Evolutionary conservation across 306 rosid species (phyloP).

Genomic region (Senna siamea): DNA sequence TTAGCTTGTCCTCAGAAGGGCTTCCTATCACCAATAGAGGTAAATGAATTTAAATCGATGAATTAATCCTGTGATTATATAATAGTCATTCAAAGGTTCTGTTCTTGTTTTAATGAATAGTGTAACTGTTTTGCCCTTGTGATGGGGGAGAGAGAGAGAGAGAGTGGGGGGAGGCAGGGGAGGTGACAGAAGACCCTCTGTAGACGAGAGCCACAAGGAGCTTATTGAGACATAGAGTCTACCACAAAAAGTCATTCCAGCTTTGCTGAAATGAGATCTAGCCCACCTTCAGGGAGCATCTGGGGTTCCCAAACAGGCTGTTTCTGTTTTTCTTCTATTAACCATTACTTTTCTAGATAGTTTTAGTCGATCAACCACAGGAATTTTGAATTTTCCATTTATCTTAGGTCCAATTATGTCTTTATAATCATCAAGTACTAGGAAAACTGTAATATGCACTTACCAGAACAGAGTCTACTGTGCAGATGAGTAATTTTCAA

Average conservation of each 20-base stretch:
- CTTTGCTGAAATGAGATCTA: constrained; percentile 15
- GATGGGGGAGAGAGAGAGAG: neutral
- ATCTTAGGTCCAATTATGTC: too few relatives aligned
- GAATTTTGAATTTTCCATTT: too few relatives aligned
- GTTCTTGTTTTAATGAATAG: neutral
- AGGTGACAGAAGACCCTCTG: neutral
- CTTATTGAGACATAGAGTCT: neutral
- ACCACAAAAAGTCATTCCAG: neutral
- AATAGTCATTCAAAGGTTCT: neutral
- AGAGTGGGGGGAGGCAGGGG: neutral
- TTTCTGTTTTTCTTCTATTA: neutral
- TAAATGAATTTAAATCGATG: constrained; percentile 38
- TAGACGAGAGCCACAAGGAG: neutral
- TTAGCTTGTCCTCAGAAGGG: constrained; percentile 31
- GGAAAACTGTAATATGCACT: too few relatives aligned
- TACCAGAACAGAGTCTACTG: too few relatives aligned
- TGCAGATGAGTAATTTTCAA: too few relatives aligned
- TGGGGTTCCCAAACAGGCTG: constrained; percentile 11
- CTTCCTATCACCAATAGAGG: constrained; percentile 61
- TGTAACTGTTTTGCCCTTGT: neutral
- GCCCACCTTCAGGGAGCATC: constrained; percentile 9
- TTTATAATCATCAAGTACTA: too few relatives aligned
- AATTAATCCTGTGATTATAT: constrained; percentile 12
- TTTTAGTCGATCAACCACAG: too few relatives aligned
- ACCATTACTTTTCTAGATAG: too few relatives aligned